phyloP scores from a whole-genome alignment of 139 green algal species.

The Chlamydomonas sp. region DNA sequence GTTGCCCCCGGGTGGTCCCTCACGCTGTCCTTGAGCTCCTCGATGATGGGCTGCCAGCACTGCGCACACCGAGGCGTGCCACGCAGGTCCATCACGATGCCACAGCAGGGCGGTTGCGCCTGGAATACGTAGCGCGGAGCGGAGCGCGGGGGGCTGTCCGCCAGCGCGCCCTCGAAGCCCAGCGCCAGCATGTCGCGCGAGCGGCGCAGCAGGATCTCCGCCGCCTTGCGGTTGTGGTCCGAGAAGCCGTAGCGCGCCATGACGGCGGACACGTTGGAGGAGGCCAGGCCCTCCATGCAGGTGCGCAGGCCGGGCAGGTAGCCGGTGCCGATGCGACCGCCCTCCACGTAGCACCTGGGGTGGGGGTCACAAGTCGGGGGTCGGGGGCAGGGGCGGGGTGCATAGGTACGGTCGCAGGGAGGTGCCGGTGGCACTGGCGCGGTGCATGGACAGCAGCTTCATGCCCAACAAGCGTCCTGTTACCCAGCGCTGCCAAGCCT shows the following conservation, averaged over 20 bases:
- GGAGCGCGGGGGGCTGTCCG: neutral
- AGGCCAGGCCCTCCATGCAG: constrained; percentile 8
- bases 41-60: constrained; percentile 20
- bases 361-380: neutral
- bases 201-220: constrained; percentile 26
- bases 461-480: neutral
- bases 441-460: neutral
- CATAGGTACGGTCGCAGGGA: neutral
- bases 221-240: constrained; percentile 8
- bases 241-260: constrained; percentile 33
- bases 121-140: neutral
- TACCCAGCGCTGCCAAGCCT: no score
- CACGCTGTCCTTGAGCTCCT: neutral
- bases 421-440: neutral
- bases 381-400: no score
- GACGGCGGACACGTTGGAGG: neutral
- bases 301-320: neutral
- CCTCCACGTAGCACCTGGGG: constrained; percentile 9
- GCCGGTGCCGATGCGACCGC: neutral
- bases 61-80: neutral
- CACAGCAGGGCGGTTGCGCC: constrained; percentile 35
- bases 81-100: constrained; percentile 1
- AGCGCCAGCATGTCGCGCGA: constrained; percentile 22
- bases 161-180: constrained; percentile 31
- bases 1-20: neutral